These are phyloP conservation scores for Galeopsis tetrahit DNA, from an alignment of 257 asterid genomes.

Conservation along the genomic window DNA sequence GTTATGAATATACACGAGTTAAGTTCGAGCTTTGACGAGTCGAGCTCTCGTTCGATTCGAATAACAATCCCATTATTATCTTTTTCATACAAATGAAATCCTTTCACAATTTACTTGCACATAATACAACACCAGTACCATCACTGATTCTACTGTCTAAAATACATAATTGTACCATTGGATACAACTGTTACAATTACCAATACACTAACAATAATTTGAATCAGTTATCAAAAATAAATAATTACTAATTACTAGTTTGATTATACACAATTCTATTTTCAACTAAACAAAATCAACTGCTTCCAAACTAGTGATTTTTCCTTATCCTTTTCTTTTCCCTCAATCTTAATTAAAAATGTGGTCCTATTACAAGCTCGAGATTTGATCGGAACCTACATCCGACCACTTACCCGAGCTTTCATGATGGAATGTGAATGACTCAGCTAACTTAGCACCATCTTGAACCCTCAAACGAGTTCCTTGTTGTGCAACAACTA, in stretches of 20 bases:
- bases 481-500: slow-evolving; percentile 94
- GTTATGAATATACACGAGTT: no score
- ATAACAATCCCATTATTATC: neutral
- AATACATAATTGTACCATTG: neutral
- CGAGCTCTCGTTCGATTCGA: no score
- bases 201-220: slow-evolving; percentile 21
- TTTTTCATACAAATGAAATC: neutral
- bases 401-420: slow-evolving; percentile 61
- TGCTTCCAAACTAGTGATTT: slow-evolving; percentile 14
- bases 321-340: neutral
- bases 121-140: slow-evolving; percentile 12
- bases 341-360: slow-evolving; percentile 1
- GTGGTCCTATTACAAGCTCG: slow-evolving; percentile 57
- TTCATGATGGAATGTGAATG: slow-evolving; percentile 53
- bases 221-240: slow-evolving; percentile 21
- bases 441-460: slow-evolving; percentile 64
- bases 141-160: neutral
- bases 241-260: slow-evolving; percentile 33
- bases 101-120: neutral
- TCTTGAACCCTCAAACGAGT: slow-evolving; percentile 86
- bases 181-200: slow-evolving; percentile 11
- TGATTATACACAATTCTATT: slow-evolving; percentile 35
- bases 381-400: slow-evolving; percentile 79
- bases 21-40: no score
- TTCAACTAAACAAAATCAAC: slow-evolving; percentile 25